Evolutionary conservation across 2,329 filamentous ascomycete genomes (phyloP), one percentile per base, ranked within the genome.

Genomic region (Aspergillus candidus): DNA sequence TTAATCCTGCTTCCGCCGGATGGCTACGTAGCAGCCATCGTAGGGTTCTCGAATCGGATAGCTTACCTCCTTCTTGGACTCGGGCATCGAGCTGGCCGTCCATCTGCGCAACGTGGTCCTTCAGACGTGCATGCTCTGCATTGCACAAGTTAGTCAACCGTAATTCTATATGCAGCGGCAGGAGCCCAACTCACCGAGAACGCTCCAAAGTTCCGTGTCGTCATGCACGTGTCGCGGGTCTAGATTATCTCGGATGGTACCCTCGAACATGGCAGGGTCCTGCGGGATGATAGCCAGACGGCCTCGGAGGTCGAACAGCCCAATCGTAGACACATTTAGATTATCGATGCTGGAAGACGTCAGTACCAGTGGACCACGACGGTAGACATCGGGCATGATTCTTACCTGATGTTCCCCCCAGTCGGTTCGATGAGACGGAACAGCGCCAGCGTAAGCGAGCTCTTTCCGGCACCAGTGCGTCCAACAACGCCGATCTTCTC

Each of bases 401-500:
- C 63, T 57, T 59, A 72, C 70, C 62, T 70, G 56, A 98, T 93
- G 58, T 84, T 78, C 41, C 93, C 93, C 34, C 80, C 80, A 32
- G 76, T 79, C 2, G 90, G 81, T 70, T 98, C 94, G 50, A 98
- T 97, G 54, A 98, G 89, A 41, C 94, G 83, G 79, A 98, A 98
- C 14, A 98, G 74, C 2, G 93, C 84, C 49, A 98, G 75, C 1
- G 93, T 97, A 49, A 98, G 73, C 8, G 89, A 95, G 48, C 88
- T 94, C 73, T 98, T 98, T 61, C 93, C 93, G 29, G 93, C 93
- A 42, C 93, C 93, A 0, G 93, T 98, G 38, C 93, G 85, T 43
- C 93, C 93, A 29, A 98, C 93, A 10, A 98, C 90, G 48, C 93
- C 93, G 65, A 98, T 93, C 77, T 97, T 98, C 73, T 98, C 93